Conservation (phyloP, 345 rosid species). For the Moricandia arvensis region DNA sequence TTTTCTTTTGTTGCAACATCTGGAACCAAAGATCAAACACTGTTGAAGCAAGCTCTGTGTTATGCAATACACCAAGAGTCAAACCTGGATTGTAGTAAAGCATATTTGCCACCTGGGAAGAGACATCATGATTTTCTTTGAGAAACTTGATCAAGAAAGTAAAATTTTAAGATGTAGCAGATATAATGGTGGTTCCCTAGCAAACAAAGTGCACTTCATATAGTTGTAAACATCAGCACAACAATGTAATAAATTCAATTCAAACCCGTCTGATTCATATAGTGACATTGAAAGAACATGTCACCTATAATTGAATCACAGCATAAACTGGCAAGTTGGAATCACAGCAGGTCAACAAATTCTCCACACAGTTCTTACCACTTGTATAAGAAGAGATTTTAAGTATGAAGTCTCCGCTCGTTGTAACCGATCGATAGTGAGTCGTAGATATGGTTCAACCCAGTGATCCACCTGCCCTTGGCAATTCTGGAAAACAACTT, state of each 20-base stretch:
- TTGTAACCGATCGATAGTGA: conserved; percentile 76
- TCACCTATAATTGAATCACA: not conserved
- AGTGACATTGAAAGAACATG: not conserved
- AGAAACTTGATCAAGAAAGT: conserved; percentile 12
- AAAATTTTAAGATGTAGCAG: not conserved
- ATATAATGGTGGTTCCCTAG: not conserved
- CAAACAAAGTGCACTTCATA: not conserved
- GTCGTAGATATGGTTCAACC: conserved; percentile 91
- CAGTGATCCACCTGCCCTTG: conserved; percentile 98
- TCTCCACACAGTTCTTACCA: conserved; percentile 56
- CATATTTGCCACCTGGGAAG: conserved; percentile 81
- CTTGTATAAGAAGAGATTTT: conserved; percentile 95
- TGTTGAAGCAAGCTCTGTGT: conserved; percentile 71
- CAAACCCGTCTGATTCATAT: conserved; percentile 8
- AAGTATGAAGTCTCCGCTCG: conserved; percentile 74
- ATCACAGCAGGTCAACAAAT: conserved; percentile 12
- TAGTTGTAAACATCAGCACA: not conserved
- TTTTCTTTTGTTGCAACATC: conserved; percentile 90
- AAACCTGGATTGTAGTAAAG: conserved; percentile 81
- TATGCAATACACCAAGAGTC: conserved; percentile 78
- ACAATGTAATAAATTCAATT: conserved; percentile 3
- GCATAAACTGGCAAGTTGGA: not conserved
- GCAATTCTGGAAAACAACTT: conserved; percentile 96
- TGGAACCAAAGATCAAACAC: conserved; percentile 91
- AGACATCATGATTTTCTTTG: not conserved